Percentiles rank a stretch among this genome's conserved stretches.
Evolutionary conservation across 1,284 basidiomycete genomes (phyloP).

Genomic region (Tetrapyrgos nigripes): DNA sequence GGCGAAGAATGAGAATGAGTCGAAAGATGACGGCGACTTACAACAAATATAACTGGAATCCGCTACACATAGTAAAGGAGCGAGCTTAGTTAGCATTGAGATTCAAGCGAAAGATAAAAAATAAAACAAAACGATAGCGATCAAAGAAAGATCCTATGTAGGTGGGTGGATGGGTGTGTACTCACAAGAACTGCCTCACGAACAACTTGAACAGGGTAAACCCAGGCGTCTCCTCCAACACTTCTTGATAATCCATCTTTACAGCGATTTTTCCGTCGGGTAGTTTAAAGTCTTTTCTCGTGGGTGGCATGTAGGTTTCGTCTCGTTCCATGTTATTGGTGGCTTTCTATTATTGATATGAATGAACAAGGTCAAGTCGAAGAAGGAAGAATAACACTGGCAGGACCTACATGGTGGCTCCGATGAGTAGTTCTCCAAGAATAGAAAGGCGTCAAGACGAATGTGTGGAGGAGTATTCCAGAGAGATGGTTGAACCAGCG

Average conservation of each 20-base stretch:
- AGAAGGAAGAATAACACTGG: not conserved
- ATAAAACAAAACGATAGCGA: conserved; percentile 30
- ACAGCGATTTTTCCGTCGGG: conserved; percentile 33
- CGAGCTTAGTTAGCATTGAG: too few relatives aligned
- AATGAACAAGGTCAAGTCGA: conserved; percentile 3
- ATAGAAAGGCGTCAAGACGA: conserved; percentile 62
- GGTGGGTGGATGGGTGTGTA: not conserved
- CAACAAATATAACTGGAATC: conserved; percentile 43
- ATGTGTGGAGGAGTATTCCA: conserved; percentile 55
- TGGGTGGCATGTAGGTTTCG: conserved; percentile 41
- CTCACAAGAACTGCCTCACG: conserved; percentile 53
- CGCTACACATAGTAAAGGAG: conserved; percentile 31
- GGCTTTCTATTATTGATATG: conserved; percentile 44
- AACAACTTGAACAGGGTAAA: conserved; percentile 60
- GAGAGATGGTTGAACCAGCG: conserved; percentile 45
- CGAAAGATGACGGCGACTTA: conserved; percentile 18
- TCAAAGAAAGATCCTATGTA: conserved; percentile 10
- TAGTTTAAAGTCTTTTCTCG: conserved; percentile 35
- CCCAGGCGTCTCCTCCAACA: conserved; percentile 60
- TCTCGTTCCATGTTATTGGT: conserved; percentile 45
- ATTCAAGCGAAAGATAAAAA: too few relatives aligned
- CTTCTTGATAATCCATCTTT: conserved; percentile 38
- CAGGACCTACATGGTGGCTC: conserved; percentile 52
- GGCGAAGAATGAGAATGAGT: not conserved
- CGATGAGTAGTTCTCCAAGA: conserved; percentile 65